phyloP scores from a whole-genome alignment of 2,329 filamentous ascomycete genomes.

The Cladophialophora bantiana region DNA sequence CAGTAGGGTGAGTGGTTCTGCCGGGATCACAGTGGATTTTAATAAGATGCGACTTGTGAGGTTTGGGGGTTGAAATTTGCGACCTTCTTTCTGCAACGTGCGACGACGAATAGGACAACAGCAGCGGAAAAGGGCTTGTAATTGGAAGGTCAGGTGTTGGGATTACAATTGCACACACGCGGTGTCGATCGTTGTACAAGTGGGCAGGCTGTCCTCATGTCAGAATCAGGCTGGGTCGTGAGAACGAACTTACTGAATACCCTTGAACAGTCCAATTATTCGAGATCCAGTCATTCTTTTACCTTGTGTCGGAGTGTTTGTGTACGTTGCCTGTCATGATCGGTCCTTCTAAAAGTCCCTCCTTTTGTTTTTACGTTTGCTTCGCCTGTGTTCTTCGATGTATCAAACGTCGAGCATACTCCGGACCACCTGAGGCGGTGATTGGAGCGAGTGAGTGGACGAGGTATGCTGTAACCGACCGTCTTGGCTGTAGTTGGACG shows the following conservation, averaged over 20 bases:
- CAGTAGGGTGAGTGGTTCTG: not conserved
- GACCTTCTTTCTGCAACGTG: not conserved
- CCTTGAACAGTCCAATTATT: not conserved
- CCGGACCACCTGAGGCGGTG: conserved; percentile 45
- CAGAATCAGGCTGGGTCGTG: not conserved
- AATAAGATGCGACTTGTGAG: not conserved
- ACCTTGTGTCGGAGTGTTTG: not conserved
- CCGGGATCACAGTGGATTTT: not conserved
- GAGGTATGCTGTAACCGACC: conserved; percentile 21
- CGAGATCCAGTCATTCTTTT: not conserved
- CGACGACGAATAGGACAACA: not conserved
- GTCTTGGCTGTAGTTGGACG: conserved; percentile 25
- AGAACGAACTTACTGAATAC: not conserved
- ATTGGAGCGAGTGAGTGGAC: conserved; percentile 31
- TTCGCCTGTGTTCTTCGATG: not conserved
- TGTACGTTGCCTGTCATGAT: not conserved
- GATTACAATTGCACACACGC: not conserved
- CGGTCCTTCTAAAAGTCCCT: not conserved
- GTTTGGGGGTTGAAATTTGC: not conserved
- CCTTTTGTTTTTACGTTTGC: not conserved
- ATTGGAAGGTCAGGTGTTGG: not conserved
- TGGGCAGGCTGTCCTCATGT: not conserved
- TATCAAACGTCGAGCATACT: conserved; percentile 53
- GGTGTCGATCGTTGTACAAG: not conserved
- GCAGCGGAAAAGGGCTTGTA: not conserved